Evolutionary conservation across 1,139 yeast genomes (phyloP).

Genomic region (Taphrina wiesneri): DNA sequence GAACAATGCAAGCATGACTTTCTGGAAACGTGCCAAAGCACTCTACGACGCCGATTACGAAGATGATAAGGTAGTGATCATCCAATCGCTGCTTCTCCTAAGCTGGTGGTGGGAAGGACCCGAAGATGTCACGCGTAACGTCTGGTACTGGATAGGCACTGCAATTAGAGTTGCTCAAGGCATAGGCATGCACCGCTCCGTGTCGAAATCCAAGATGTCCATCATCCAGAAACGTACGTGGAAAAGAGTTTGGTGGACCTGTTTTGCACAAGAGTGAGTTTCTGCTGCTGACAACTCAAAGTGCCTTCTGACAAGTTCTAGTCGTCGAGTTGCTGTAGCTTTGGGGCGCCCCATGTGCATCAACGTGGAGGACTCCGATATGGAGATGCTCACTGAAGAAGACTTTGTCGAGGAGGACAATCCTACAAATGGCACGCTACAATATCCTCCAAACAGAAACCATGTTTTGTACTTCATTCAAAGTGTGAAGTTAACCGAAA

Average conservation of each 20-base stretch:
- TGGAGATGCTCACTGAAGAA: conserved; percentile 65
- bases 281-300: not conserved
- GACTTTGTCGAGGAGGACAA: conserved; percentile 66
- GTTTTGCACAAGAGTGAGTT: conserved; percentile 55
- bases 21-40: conserved; percentile 76
- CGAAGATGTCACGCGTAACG: conserved; percentile 71
- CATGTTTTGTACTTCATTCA: conserved; percentile 63
- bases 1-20: conserved; percentile 61
- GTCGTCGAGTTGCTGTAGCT: conserved; percentile 52
- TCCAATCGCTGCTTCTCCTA: conserved; percentile 67
- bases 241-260: conserved; percentile 78
- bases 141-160: conserved; percentile 74
- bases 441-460: conserved; percentile 53
- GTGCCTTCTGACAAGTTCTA: not conserved
- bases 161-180: conserved; percentile 78
- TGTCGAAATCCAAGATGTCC: conserved; percentile 42
- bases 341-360: conserved; percentile 73
- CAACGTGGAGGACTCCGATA: conserved; percentile 74
- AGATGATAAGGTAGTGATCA: conserved; percentile 64
- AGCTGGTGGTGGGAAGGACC: conserved; percentile 79
- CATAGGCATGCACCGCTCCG: conserved; percentile 66
- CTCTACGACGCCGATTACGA: conserved; percentile 73
- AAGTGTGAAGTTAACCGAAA: conserved; percentile 67
- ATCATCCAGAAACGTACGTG: conserved; percentile 59
- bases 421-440: conserved; percentile 47